Conservation (phyloP, 257 asterid species). For the Solanum chiquidenum region DNA sequence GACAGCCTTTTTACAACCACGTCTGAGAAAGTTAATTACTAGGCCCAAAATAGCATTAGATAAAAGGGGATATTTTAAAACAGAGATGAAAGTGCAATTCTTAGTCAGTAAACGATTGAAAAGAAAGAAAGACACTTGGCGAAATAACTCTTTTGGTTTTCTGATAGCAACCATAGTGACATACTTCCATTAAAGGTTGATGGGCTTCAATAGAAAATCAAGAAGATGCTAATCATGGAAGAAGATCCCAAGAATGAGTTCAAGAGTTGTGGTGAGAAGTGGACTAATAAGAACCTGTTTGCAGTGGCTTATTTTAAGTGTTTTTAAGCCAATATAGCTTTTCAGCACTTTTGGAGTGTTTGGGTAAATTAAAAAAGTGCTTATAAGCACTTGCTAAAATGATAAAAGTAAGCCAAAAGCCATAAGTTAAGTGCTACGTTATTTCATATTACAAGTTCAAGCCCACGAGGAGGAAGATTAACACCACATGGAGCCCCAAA, state of each 20-base stretch:
- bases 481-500: not conserved
- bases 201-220: not conserved
- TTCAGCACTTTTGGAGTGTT: not conserved
- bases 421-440: not conserved
- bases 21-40: not conserved
- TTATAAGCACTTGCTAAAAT: not conserved
- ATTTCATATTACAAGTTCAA: not conserved
- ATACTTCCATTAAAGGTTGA: not conserved
- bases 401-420: not conserved
- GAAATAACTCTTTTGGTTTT: not conserved
- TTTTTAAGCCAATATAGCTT: not conserved
- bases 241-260: not conserved
- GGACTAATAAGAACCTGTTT: not conserved
- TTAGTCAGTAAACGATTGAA: not conserved
- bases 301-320: not conserved
- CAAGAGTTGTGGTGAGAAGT: not conserved
- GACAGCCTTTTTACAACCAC: not conserved
- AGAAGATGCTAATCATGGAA: not conserved
- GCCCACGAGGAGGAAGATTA: not conserved
- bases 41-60: not conserved
- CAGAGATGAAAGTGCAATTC: not conserved
- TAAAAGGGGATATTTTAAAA: not conserved
- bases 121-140: not conserved
- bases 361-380: not conserved
- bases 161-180: not conserved